Percentiles rank a stretch among this genome's conserved stretches.
Evolutionary conservation across 2,329 filamentous ascomycete genomes (phyloP).

Genomic region (Dactylellina drechsleri): DNA sequence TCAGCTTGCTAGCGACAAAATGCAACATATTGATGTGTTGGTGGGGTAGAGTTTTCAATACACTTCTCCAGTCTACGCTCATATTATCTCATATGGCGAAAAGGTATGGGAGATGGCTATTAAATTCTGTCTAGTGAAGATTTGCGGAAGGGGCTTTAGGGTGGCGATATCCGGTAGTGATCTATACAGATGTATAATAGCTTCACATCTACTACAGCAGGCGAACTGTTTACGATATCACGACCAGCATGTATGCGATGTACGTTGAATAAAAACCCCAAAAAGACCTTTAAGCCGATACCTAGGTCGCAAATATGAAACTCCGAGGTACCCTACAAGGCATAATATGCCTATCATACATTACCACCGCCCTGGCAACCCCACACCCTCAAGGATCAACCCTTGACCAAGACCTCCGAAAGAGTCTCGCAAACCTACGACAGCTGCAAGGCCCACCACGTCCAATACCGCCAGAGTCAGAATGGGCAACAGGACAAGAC

Average conservation of each 20-base stretch:
- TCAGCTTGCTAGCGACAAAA: background rate
- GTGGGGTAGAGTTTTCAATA: background rate
- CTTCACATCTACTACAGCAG: no score
- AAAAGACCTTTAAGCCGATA: background rate
- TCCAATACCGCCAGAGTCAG: background rate
- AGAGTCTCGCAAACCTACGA: slow-evolving; percentile 8
- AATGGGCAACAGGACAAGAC: slow-evolving; percentile 21
- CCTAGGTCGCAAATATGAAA: background rate
- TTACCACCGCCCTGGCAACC: background rate
- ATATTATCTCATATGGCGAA: slow-evolving; percentile 15
- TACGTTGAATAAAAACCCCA: no score
- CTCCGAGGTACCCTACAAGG: background rate
- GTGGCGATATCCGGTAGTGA: no score
- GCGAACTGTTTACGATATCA: no score
- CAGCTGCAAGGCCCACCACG: background rate
- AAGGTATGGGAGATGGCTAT: background rate
- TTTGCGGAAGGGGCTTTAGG: no score
- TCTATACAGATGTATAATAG: no score
- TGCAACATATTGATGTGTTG: slow-evolving; percentile 18
- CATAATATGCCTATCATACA: background rate
- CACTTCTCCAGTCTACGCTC: background rate
- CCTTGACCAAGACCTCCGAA: background rate
- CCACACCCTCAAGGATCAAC: slow-evolving; percentile 12
- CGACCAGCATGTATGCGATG: no score
- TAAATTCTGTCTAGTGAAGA: no score